Percentiles rank a stretch among this genome's conserved stretches.
These are phyloP conservation scores for Suillus occidentalis DNA, from an alignment of 768 basidiomycete genomes.

Conservation along the genomic window DNA sequence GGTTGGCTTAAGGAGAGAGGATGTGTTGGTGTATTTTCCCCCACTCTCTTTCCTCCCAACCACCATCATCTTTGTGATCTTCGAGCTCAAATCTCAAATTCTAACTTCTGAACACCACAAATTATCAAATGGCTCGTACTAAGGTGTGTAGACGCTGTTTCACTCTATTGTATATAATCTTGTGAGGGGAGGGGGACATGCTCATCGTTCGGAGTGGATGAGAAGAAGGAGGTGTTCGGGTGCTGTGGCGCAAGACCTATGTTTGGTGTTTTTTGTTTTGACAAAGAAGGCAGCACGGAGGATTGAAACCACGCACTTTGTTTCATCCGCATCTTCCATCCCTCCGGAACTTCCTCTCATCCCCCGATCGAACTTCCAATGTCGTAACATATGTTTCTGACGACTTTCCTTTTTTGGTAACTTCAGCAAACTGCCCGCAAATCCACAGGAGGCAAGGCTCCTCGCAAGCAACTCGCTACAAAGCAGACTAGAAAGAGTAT, in stretches of 20 bases:
- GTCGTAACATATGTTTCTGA: slow-evolving; percentile 28
- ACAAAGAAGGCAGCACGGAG: slow-evolving; percentile 24
- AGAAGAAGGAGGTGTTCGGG: slow-evolving; percentile 11
- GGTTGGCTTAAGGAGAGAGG: slow-evolving; percentile 18
- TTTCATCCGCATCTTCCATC: slow-evolving; percentile 12
- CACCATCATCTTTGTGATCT: slow-evolving; percentile 19
- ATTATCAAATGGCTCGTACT: slow-evolving; percentile 64
- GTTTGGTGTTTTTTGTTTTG: slow-evolving; percentile 7
- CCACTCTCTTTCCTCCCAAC: slow-evolving; percentile 17
- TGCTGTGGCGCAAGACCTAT: slow-evolving; percentile 16
- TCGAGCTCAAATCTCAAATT: background rate
- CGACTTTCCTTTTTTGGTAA: slow-evolving; percentile 44
- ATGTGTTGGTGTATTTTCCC: slow-evolving; percentile 8
- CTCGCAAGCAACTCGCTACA: slow-evolving; percentile 84
- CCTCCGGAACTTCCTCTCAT: slow-evolving; percentile 14
- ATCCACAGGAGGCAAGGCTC: slow-evolving; percentile 84
- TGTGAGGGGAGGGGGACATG: slow-evolving; percentile 3
- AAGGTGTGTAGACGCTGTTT: slow-evolving; percentile 36
- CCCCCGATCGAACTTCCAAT: slow-evolving; percentile 25
- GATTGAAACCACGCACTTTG: slow-evolving; percentile 23
- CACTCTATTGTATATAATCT: slow-evolving; percentile 6
- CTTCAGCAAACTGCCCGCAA: slow-evolving; percentile 78
- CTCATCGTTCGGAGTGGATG: slow-evolving; percentile 7
- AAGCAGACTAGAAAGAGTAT: slow-evolving; percentile 52
- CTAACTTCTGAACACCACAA: slow-evolving; percentile 1